Conservation (phyloP, 202 grass and related monocot genomes). For the Elaeis oleifera region DNA sequence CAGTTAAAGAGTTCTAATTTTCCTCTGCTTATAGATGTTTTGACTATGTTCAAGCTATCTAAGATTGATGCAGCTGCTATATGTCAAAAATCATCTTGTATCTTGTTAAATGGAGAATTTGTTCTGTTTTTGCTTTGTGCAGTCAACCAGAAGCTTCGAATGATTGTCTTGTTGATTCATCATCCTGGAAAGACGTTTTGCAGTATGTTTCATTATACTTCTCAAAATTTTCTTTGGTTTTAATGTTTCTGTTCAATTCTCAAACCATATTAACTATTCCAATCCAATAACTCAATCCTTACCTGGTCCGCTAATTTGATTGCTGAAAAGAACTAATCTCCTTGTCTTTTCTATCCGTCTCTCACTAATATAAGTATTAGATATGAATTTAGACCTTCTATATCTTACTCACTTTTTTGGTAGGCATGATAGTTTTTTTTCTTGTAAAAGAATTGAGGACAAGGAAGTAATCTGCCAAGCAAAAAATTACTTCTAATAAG, state of each 20-base stretch:
- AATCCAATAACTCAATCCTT: too few species aligned
- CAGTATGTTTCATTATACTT: neutral
- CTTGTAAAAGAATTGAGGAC: too few species aligned
- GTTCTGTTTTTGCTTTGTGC: constrained; percentile 8
- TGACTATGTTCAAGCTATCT: constrained; percentile 1
- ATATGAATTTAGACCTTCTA: too few species aligned
- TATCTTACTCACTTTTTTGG: too few species aligned
- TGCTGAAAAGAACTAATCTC: too few species aligned
- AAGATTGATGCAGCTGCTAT: constrained; percentile 9
- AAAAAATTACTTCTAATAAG: too few species aligned
- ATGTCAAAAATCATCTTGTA: constrained; percentile 7
- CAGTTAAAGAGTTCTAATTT: constrained; percentile 1
- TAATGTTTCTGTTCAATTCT: neutral
- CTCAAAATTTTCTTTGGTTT: neutral
- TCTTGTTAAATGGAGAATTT: constrained; percentile 9
- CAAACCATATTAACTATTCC: too few species aligned
- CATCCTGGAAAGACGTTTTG: constrained; percentile 18
- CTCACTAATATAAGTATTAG: too few species aligned
- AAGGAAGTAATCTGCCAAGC: too few species aligned
- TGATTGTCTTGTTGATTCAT: constrained; percentile 3
- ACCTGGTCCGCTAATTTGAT: too few species aligned
- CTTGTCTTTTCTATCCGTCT: too few species aligned
- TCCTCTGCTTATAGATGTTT: constrained; percentile 7
- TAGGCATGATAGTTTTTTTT: too few species aligned
- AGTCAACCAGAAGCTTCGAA: constrained; percentile 8